phyloP scores from a whole-genome alignment of 169 alveolate species.

The Plasmodium coatneyi region DNA sequence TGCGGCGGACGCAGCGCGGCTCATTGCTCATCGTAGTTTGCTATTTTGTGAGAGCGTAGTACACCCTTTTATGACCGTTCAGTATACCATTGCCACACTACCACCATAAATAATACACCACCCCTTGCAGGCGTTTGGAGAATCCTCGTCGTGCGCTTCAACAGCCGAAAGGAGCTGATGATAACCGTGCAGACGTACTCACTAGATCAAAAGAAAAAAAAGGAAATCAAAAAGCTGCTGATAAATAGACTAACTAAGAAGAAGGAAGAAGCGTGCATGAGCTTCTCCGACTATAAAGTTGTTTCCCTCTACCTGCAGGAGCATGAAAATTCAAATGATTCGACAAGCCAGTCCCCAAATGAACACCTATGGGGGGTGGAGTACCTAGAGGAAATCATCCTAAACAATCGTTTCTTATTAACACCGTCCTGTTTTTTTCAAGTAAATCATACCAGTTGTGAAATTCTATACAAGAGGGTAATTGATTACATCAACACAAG shows the following conservation, averaged over 20 bases:
- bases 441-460: constrained; percentile 71
- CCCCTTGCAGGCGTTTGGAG: constrained; percentile 48
- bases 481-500: constrained; percentile 51
- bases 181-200: constrained; percentile 69
- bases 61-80: neutral
- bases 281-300: constrained; percentile 43
- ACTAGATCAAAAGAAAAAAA: constrained; percentile 61
- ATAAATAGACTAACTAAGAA: constrained; percentile 64
- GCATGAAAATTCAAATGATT: constrained; percentile 69
- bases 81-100: neutral
- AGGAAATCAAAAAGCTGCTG: constrained; percentile 59
- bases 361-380: constrained; percentile 76
- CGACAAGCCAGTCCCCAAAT: constrained; percentile 49
- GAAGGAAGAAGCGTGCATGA: constrained; percentile 47
- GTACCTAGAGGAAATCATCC: constrained; percentile 53
- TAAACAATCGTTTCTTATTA: constrained; percentile 58
- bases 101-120: neutral
- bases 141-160: constrained; percentile 50
- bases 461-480: constrained; percentile 55
- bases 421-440: constrained; percentile 76
- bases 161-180: constrained; percentile 62
- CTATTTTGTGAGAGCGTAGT: neutral
- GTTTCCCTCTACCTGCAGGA: constrained; percentile 66
- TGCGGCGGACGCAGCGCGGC: neutral
- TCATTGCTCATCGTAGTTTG: neutral